These are phyloP conservation scores for Coelastrella sp. DNA, from an alignment of 139 green algal species.

Conservation along the genomic window DNA sequence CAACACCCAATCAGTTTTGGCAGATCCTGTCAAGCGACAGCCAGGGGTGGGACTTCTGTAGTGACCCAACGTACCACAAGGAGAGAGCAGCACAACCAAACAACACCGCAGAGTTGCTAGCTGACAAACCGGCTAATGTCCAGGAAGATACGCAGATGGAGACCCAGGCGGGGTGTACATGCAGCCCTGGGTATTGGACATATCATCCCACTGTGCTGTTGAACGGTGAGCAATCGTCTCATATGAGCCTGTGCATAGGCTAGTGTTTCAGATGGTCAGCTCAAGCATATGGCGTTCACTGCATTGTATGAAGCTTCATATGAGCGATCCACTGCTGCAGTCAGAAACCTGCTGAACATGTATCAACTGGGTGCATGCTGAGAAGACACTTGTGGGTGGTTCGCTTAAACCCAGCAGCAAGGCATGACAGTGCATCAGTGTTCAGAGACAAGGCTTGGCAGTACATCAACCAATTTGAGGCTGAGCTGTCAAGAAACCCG, in stretches of 20 bases:
- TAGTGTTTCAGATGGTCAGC: no score
- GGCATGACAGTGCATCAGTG: no score
- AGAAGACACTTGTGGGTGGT: no score
- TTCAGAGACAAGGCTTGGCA: no score
- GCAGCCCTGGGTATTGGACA: conserved; percentile 11
- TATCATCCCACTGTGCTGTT: neutral
- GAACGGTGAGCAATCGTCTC: neutral
- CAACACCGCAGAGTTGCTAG: neutral
- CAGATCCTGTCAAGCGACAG: neutral
- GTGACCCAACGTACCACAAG: neutral
- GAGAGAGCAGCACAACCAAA: conserved; percentile 6
- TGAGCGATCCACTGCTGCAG: no score
- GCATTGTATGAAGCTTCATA: no score
- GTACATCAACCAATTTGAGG: no score
- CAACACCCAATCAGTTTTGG: conserved; percentile 8
- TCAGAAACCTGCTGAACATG: no score
- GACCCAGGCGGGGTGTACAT: conserved; percentile 13
- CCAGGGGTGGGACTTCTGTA: conserved; percentile 18
- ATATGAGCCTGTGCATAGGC: neutral
- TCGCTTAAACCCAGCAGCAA: no score
- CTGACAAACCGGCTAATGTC: neutral
- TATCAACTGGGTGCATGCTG: no score
- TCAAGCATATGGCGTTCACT: no score
- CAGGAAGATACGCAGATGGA: neutral
- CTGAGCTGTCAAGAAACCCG: no score